A percentile compares a stretch with the other conserved stretches of the same genome.
phyloP scores from a whole-genome alignment of 2,329 filamentous ascomycete species.

The Ceratocystis harringtonii region DNA sequence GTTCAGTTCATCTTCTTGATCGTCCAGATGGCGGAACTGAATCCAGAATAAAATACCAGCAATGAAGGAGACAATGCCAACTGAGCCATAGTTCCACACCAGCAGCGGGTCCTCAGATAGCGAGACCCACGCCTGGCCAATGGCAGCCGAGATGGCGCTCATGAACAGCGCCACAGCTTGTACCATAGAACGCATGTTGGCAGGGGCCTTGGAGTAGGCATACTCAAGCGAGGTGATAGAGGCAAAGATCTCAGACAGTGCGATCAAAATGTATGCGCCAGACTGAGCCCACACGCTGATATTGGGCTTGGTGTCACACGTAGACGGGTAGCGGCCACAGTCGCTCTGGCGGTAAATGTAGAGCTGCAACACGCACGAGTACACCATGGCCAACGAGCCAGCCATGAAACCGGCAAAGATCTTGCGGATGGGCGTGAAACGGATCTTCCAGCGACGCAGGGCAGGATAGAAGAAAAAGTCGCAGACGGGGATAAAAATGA shows the following conservation, averaged over 20 bases:
- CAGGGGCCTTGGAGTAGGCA: slow-evolving; percentile 60
- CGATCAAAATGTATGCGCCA: slow-evolving; percentile 34
- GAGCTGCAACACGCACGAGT: slow-evolving; percentile 38
- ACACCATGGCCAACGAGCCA: slow-evolving; percentile 44
- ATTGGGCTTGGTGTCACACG: slow-evolving; percentile 28
- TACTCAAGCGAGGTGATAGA: slow-evolving; percentile 51
- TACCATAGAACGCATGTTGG: slow-evolving; percentile 64
- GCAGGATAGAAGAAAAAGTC: slow-evolving; percentile 54
- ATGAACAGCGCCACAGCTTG: slow-evolving; percentile 52
- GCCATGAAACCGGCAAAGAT: slow-evolving; percentile 56
- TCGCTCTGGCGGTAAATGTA: slow-evolving; percentile 49
- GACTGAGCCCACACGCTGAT: slow-evolving; percentile 51
- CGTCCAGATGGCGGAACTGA: slow-evolving; percentile 46
- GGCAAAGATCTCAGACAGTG: slow-evolving; percentile 34
- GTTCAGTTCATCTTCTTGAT: slow-evolving; percentile 52
- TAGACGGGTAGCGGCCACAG: slow-evolving; percentile 35
- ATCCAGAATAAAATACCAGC: slow-evolving; percentile 56
- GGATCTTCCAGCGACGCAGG: slow-evolving; percentile 47
- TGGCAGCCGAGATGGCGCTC: slow-evolving; percentile 50
- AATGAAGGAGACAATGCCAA: slow-evolving; percentile 49
- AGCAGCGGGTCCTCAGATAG: slow-evolving; percentile 45
- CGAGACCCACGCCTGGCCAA: slow-evolving; percentile 42
- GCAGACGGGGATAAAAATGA: slow-evolving; percentile 58
- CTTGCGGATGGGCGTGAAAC: slow-evolving; percentile 61
- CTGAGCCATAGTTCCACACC: slow-evolving; percentile 57